These are phyloP conservation scores for Cryptococcus hybrid DNA, from an alignment of 1,284 basidiomycete genomes.

Conservation along the genomic window DNA sequence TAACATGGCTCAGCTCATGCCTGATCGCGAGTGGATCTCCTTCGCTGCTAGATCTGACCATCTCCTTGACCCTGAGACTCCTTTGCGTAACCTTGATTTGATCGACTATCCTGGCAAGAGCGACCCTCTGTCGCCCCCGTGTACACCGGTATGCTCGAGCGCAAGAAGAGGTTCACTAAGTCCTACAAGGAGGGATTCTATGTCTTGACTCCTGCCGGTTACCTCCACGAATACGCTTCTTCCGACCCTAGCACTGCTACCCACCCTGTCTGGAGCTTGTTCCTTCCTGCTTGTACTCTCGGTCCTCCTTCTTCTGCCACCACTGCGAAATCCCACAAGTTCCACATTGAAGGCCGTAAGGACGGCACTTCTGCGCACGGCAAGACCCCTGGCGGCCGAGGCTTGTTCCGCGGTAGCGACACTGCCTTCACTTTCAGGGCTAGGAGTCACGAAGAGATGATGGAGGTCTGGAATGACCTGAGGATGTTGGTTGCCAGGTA, in stretches of 20 bases:
- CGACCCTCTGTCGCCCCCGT: constrained; percentile 83
- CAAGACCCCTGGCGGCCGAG: constrained; percentile 63
- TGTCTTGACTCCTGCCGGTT: constrained; percentile 92
- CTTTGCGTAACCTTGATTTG: constrained; percentile 71
- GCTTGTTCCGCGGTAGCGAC: constrained; percentile 54
- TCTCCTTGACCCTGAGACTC: constrained; percentile 95
- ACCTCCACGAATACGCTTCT: constrained; percentile 85
- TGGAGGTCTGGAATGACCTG: constrained; percentile 99
- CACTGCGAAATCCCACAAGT: constrained; percentile 81
- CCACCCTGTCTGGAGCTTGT: constrained; percentile 81
- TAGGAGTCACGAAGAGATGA: constrained; percentile 91
- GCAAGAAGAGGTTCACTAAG: constrained; percentile 96
- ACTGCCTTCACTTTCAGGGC: constrained; percentile 88
- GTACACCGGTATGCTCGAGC: constrained; percentile 87
- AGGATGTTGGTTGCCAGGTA: constrained; percentile 96
- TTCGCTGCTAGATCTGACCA: constrained; percentile 94
- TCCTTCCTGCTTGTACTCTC: constrained; percentile 93
- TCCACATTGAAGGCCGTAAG: constrained; percentile 92
- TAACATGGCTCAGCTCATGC: constrained; percentile 78
- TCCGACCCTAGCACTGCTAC: constrained; percentile 69
- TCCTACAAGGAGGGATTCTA: constrained; percentile 86
- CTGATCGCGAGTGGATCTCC: constrained; percentile 95
- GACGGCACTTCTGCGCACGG: constrained; percentile 57
- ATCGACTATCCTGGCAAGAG: constrained; percentile 93
- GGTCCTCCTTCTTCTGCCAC: constrained; percentile 78